Evolutionary conservation across 1,139 yeast genomes (phyloP).

Genomic region (Yamadazyma conglobata): DNA sequence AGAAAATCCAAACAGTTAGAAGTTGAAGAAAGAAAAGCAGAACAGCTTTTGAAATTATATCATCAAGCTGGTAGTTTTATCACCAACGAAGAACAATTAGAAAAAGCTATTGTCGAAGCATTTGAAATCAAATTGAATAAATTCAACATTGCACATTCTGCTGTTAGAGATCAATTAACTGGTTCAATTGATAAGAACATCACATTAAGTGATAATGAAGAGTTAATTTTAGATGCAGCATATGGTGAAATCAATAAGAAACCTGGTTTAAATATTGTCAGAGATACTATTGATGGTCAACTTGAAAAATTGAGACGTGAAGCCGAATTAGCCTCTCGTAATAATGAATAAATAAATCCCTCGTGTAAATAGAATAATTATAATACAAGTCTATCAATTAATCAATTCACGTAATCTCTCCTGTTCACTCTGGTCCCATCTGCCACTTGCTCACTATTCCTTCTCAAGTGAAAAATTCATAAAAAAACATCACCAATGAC

Average conservation of each 20-base stretch:
- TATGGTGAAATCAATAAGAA: conserved; percentile 38
- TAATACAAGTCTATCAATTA: too few relatives aligned
- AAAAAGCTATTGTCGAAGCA: conserved; percentile 53
- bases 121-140: conserved; percentile 45
- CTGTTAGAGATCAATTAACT: conserved; percentile 35
- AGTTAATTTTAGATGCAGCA: conserved; percentile 33
- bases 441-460: too few relatives aligned
- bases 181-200: conserved; percentile 24
- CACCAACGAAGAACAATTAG: conserved; percentile 61
- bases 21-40: conserved; percentile 45
- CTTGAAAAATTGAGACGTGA: conserved; percentile 34
- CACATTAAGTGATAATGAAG: conserved; percentile 32
- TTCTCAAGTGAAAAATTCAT: background rate
- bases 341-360: conserved; percentile 3
- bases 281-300: conserved; percentile 37
- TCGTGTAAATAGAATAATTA: conserved; percentile 3
- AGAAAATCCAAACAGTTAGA: conserved; percentile 32
- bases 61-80: conserved; percentile 67
- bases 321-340: conserved; percentile 21
- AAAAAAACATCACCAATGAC: conserved; percentile 4
- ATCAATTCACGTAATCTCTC: too few relatives aligned
- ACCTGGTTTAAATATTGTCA: conserved; percentile 48
- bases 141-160: conserved; percentile 33
- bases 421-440: too few relatives aligned
- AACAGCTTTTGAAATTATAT: conserved; percentile 61